Base-by-base conservation (phyloP, 345 rosid species). In the Erucastrum elatum region DNA sequence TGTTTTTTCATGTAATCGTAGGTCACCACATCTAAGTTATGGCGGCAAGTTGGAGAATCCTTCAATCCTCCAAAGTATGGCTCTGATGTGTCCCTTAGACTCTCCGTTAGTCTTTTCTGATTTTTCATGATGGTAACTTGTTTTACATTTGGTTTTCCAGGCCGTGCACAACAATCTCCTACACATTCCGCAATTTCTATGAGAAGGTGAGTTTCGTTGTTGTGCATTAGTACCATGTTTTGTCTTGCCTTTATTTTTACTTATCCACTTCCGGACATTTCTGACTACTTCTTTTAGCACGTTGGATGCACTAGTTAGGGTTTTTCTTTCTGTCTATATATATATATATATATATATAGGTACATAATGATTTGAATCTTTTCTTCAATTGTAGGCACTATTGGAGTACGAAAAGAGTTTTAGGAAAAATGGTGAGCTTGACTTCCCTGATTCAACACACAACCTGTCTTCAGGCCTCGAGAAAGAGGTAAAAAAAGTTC, bases 31-130 rank as follows among this genome's bases (percentile, higher is more conserved):
- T 77, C 87, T 49, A 91, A 90, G 82, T 83, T 86, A 70, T 91
- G 98, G 98, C 87, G 95, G 84, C 91, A 88, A 85, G 91, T 93
- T 34, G 98, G 98, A 80, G 96, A 93, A 79, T 88, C 96, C 70
- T 93, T 93, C 85, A 85, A 53, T 74, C 98, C 98, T 44, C 98
- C 96, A n/a, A 93, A 93, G 98, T 93, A 87, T 84, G 92, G 66
- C 56, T 21, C 21, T 51, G 17, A 70, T 65, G 11, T 59, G 27
- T 0, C 37, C 68, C 56, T 61, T 79, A 33, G 34, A 66, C 64
- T 67, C 55, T 67, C 39, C 5, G 7, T 70, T 68, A 12, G 56
- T 44, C 25, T 66, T 27, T 49, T 49, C 56, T 13, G 16, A 63
- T 64, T 49, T n/a, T 49, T 51, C 56, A 51, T 51, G 56, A 51